A percentile compares a stretch with the other conserved stretches of the same genome.
These are phyloP conservation scores for Peterozyma toletana DNA, from an alignment of 805 yeast species.

Conservation along the genomic window DNA sequence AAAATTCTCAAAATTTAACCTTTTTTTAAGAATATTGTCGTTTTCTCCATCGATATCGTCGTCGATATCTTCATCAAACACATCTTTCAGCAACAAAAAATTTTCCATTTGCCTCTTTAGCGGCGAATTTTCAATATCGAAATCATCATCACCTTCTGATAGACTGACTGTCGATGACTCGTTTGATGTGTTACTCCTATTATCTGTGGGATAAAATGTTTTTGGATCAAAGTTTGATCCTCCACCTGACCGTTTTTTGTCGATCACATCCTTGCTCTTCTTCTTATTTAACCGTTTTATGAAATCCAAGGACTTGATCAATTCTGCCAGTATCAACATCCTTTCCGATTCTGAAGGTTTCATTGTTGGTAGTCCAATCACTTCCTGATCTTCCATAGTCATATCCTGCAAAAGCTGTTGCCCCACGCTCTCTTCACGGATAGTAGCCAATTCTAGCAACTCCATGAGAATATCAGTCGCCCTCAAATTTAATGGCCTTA, in stretches of 20 bases:
- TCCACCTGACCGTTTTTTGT: constrained; percentile 8
- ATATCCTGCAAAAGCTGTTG: not conserved
- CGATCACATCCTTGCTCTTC: constrained; percentile 3
- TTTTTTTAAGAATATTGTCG: not conserved
- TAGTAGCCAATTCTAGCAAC: constrained; percentile 10
- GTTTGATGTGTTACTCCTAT: not conserved
- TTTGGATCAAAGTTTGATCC: not conserved
- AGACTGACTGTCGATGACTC: not conserved
- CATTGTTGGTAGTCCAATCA: constrained; percentile 15
- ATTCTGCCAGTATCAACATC: constrained; percentile 15
- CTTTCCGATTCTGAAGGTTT: constrained; percentile 18
- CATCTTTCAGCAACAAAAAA: not conserved
- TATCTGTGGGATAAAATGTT: not conserved
- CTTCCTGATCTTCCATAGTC: constrained; percentile 3
- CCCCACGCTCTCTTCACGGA: constrained; percentile 11
- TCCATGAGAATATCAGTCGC: constrained; percentile 21
- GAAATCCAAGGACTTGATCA: constrained; percentile 9
- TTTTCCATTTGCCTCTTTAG: constrained; percentile 1
- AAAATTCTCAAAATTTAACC: not conserved
- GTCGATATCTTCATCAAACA: not conserved
- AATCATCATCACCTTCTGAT: constrained; percentile 5
- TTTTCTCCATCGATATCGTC: not conserved
- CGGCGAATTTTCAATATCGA: constrained; percentile 3
- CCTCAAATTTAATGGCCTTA: constrained; percentile 22
- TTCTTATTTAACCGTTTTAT: not conserved